Evolutionary conservation across 2,329 filamentous ascomycete species (phyloP).

Genomic region (Pseudocercospora ulei): DNA sequence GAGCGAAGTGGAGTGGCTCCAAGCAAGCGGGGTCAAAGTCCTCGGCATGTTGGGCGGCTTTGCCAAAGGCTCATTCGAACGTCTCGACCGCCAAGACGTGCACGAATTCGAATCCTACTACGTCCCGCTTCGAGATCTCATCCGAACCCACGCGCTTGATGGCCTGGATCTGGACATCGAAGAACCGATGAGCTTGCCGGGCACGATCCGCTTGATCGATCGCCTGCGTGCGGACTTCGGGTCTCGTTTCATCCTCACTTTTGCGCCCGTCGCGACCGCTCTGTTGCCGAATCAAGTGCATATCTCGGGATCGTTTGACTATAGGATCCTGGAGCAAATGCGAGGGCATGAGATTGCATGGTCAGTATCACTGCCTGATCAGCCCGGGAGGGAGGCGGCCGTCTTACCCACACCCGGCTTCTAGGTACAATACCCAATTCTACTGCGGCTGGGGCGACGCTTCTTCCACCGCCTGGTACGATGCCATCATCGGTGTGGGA

Average conservation of each 20-base stretch:
- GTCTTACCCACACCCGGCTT: not conserved
- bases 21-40: conserved; percentile 65
- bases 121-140: conserved; percentile 54
- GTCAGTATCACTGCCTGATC: no score
- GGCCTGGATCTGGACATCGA: conserved; percentile 73
- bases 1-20: conserved; percentile 63
- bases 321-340: conserved; percentile 61
- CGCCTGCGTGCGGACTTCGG: conserved; percentile 55
- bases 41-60: conserved; percentile 83
- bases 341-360: conserved; percentile 60
- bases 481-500: conserved; percentile 50
- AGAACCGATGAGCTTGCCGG: conserved; percentile 59
- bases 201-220: conserved; percentile 47
- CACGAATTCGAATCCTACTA: conserved; percentile 65
- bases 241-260: conserved; percentile 60
- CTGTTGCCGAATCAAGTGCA: conserved; percentile 50
- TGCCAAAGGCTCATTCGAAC: conserved; percentile 59
- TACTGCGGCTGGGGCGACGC: conserved; percentile 82
- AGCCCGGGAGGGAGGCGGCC: not conserved
- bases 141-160: conserved; percentile 53
- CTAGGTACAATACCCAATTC: conserved; percentile 53
- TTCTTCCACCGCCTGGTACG: conserved; percentile 44
- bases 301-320: conserved; percentile 67
- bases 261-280: conserved; percentile 73
- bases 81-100: conserved; percentile 50